These are phyloP conservation scores for Backusella liffmaniae DNA, from an alignment of 192 early-diverging fungal species.

Conservation along the genomic window DNA sequence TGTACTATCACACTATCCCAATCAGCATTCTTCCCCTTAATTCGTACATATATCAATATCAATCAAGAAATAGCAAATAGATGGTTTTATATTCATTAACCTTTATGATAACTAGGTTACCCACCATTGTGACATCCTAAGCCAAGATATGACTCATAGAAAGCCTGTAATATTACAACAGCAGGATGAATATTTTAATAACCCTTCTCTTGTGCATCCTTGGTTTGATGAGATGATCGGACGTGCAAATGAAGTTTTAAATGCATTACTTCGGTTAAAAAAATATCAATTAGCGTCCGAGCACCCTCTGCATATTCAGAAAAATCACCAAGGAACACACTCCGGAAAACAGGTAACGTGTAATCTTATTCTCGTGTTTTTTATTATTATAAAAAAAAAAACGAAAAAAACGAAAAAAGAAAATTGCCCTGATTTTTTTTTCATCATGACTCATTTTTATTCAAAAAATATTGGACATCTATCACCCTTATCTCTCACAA, in stretches of 20 bases:
- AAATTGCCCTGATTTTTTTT: conserved; percentile 1
- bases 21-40: not conserved
- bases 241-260: conserved; percentile 31
- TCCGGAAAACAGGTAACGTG: not conserved
- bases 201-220: conserved; percentile 11
- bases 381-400: not conserved
- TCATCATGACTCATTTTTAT: conserved; percentile 4
- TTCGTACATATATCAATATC: not conserved
- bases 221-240: conserved; percentile 33
- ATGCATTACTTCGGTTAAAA: conserved; percentile 29
- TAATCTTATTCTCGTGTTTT: not conserved
- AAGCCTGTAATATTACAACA: not conserved
- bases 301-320: not conserved
- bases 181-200: conserved; percentile 15
- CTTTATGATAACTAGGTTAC: conserved; percentile 10
- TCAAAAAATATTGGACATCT: conserved; percentile 11
- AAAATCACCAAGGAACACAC: not conserved
- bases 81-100: not conserved
- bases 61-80: not conserved
- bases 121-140: conserved; percentile 12
- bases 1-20: not conserved
- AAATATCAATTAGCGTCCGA: conserved; percentile 29
- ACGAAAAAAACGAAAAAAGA: not conserved
- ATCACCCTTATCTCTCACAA: not conserved
- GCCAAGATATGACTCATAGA: conserved; percentile 1